Evolutionary conservation across 164 flowering plant genomes (phyloP), one percentile per base, ranked within the genome.

Genomic region (Brasenia schreberi): DNA sequence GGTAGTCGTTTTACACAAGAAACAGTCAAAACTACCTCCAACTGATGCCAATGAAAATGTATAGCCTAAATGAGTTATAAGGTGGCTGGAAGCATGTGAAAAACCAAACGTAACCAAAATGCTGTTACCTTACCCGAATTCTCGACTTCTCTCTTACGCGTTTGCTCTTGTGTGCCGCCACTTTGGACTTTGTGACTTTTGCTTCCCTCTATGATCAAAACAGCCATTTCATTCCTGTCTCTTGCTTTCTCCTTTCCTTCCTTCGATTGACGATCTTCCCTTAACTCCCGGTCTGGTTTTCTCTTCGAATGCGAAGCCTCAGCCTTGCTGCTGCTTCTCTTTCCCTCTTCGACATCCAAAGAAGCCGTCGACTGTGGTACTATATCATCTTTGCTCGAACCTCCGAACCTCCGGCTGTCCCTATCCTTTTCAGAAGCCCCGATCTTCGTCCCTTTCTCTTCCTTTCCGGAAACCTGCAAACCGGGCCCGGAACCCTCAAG

Each of bases 281-380:
- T 85, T 56, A 67, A 80, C 61, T 79, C 83, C 74, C 73, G 81
- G 42, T 82, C 87, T 5, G 71, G 63, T 70, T 73, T 87, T 23
- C 77, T 70, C 78, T 80, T 84, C 4, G 75, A 65, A 33, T 33
- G 3, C 16, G 56, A 49, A 9, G 56, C 10, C 58, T 84, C 88
- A 58, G 58, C 75, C 75, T 76, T 64, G 19, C 62, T 61, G 59
- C 56, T 64, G 9, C 66, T 75, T 70, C 67, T 80, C 63, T 70
- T 74, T 43, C 64, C 72, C 58, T 81, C 86, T 27, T 78, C 83
- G 58, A 39, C 80, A 63, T 68, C 80, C 44, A 64, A 53, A 68
- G 69, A 62, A 73, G 81, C 33, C 74, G 81, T 63, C 39, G 39
- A 33, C 39, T 33, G 39, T 33, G 39, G 39, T 33, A 33, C 39